These are phyloP conservation scores for Candida coquimbonensis DNA, from an alignment of 805 yeast genomes.

Conservation along the genomic window DNA sequence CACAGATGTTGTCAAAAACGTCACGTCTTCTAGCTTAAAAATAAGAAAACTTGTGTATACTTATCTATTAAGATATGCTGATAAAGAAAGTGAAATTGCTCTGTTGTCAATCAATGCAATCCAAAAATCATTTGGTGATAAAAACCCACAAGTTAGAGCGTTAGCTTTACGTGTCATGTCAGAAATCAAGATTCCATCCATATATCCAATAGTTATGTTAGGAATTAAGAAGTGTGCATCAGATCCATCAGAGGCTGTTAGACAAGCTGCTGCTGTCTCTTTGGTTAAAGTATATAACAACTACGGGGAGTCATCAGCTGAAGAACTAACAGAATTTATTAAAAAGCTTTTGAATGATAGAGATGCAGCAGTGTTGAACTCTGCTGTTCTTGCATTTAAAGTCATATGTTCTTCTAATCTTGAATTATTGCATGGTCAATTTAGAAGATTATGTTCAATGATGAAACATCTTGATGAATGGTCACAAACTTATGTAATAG, in stretches of 20 bases:
- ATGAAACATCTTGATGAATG: constrained; percentile 59
- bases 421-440: constrained; percentile 66
- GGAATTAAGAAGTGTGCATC: constrained; percentile 60
- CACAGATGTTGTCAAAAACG: constrained; percentile 86
- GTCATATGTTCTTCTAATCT: constrained; percentile 49
- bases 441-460: constrained; percentile 46
- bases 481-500: constrained; percentile 55
- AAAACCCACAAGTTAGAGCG: constrained; percentile 59
- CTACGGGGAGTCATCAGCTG: constrained; percentile 35
- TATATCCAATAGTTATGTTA: constrained; percentile 69
- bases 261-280: constrained; percentile 75
- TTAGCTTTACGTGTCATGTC: constrained; percentile 73
- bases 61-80: constrained; percentile 71
- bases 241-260: constrained; percentile 73
- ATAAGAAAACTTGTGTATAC: constrained; percentile 71
- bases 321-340: constrained; percentile 45
- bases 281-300: constrained; percentile 49
- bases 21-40: constrained; percentile 58
- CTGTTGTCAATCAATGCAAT: constrained; percentile 84
- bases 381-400: constrained; percentile 54
- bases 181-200: constrained; percentile 75
- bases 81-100: constrained; percentile 82
- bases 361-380: constrained; percentile 59
- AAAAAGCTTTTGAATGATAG: constrained; percentile 55
- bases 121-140: constrained; percentile 73